Evolutionary conservation across 2,329 filamentous ascomycete species (phyloP), one percentile per base, ranked within the genome.

Genomic region (Daldinia eschscholtzii): DNA sequence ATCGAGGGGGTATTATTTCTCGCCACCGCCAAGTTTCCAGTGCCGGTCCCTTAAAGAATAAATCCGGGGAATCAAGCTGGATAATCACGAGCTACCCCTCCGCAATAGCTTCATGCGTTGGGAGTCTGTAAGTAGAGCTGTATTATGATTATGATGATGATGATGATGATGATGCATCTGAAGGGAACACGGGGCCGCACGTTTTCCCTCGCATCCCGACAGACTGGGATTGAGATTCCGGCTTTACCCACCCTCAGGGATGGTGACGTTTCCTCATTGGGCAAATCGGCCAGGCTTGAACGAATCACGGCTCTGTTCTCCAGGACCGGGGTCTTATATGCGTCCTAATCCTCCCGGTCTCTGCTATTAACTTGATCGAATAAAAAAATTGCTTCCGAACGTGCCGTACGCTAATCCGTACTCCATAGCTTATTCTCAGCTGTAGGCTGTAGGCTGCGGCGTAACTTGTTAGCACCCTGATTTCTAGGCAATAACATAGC

Each of bases 161-260:
- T 23, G 20, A 23, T 23, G 20, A 35, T 65, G 48, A 70, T 60
- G 63, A 66, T 67, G 61, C 57, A 67, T 61, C 57, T 65, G 52
- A 55, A 35, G 18, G 23, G 20, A 23, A 23, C 53, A 44, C 23
- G 64, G 12, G 41, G 23, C 39, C 39, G 46, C 35, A 35, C 35
- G n/a, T 20, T 9, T 39, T 57, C 56, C 56, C 35, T 61, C 57
- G 28, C 42, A 61, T 69, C 61, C 75, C 75, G 74, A 74, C 64
- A 65, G 67, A 66, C 72, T 76, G 75, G 75, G 75, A 72, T 75
- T 60, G 65, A 53, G 63, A 71, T 77, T 76, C 76, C 76, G 76
- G 72, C 63, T 77, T 78, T 62, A 75, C 70, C 76, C 76, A 76
- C 63, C 41, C 15, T 28, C 57, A 63, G 58, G 52, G 64, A 44